Percentiles rank a stretch among this genome's conserved stretches.
These are phyloP conservation scores for Puccinia novopanici DNA, from an alignment of 1,284 basidiomycete species.

Conservation along the genomic window DNA sequence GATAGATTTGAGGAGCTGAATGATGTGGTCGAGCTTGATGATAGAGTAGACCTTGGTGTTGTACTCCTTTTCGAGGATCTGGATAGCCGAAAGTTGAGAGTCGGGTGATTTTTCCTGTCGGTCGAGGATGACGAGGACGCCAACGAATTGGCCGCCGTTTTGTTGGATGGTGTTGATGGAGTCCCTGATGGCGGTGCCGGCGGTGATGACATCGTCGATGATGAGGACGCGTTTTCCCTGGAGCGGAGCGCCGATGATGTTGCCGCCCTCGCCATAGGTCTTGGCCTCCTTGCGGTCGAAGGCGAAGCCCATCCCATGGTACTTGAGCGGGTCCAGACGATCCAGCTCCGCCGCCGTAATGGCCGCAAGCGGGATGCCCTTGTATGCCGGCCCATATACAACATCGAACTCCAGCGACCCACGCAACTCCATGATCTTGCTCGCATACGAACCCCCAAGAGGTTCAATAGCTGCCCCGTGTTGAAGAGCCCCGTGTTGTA, in stretches of 20 bases:
- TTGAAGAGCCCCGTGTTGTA: slow-evolving; percentile 91
- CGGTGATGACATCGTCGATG: slow-evolving; percentile 95
- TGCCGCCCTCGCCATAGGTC: slow-evolving; percentile 94
- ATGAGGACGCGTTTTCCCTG: slow-evolving; percentile 79
- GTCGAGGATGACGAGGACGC: slow-evolving; percentile 87
- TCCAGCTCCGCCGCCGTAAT: slow-evolving; percentile 76
- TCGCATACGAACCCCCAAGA: slow-evolving; percentile 81
- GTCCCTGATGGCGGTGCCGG: slow-evolving; percentile 84
- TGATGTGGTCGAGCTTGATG: slow-evolving; percentile 78
- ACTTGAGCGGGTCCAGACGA: slow-evolving; percentile 63
- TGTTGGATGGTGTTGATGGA: slow-evolving; percentile 72
- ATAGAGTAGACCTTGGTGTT: slow-evolving; percentile 73
- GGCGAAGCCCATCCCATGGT: slow-evolving; percentile 66
- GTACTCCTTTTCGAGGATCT: slow-evolving; percentile 78
- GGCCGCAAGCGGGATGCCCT: slow-evolving; percentile 92
- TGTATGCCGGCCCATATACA: slow-evolving; percentile 96
- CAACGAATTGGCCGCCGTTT: slow-evolving; percentile 71
- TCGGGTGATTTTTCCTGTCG: slow-evolving; percentile 79
- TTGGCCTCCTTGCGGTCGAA: slow-evolving; percentile 97
- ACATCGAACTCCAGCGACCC: slow-evolving; percentile 76
- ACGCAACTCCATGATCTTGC: slow-evolving; percentile 62
- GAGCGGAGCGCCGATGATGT: slow-evolving; percentile 81
- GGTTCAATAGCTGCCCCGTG: slow-evolving; percentile 76
- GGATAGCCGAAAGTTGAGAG: slow-evolving; percentile 68
- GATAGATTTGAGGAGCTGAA: slow-evolving; percentile 75